Percentiles rank a stretch among this genome's conserved stretches.
phyloP scores from a whole-genome alignment of 306 rosid genomes.

The Fragaria ananassa region DNA sequence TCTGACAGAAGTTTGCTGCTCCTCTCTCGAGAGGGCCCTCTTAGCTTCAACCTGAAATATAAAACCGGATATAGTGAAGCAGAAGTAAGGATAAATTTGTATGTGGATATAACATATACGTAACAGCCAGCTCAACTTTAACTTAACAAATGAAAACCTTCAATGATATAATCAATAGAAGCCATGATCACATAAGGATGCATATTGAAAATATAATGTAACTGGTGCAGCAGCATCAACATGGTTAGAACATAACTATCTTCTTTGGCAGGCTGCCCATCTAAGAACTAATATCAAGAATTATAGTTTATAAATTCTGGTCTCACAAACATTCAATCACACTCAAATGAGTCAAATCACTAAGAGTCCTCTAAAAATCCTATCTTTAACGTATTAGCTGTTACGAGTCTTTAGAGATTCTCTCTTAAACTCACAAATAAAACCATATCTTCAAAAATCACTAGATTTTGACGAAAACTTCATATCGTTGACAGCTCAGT shows the following conservation, averaged over 20 bases:
- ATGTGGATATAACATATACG: neutral
- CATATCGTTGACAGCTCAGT: neutral
- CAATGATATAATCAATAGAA: neutral
- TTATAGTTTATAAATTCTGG: neutral
- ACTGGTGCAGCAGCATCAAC: neutral
- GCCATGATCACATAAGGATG: neutral
- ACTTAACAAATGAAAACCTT: neutral
- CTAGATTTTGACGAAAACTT: neutral
- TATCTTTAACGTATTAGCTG: neutral
- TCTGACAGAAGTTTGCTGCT: conserved; percentile 82
- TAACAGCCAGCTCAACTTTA: neutral
- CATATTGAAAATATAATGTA: neutral
- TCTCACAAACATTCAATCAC: neutral
- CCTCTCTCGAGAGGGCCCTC: conserved; percentile 97
- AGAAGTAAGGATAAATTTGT: neutral
- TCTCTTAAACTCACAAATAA: neutral
- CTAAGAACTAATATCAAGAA: neutral
- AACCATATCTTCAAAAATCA: neutral
- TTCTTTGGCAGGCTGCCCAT: neutral
- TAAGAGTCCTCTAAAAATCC: neutral
- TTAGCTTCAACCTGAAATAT: conserved; percentile 92
- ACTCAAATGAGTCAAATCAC: neutral
- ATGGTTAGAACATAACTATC: neutral
- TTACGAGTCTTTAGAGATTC: neutral
- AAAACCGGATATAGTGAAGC: conserved; percentile 13